phyloP scores from a whole-genome alignment of 2,329 filamentous ascomycete species.

The Didymellaceae sp. region DNA sequence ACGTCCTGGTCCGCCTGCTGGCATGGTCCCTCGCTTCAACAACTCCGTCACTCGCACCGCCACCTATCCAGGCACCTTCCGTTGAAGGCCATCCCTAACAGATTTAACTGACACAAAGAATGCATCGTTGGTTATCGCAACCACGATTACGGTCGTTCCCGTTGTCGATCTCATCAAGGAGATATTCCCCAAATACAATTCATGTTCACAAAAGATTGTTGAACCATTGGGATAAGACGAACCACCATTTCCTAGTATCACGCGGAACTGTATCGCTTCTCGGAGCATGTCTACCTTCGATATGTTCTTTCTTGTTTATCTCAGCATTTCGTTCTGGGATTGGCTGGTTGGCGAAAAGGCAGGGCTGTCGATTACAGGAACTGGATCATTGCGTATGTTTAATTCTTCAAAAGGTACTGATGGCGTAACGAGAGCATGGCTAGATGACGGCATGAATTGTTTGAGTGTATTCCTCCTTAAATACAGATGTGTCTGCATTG shows the following conservation, averaged over 20 bases:
- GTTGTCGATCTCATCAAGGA: slow-evolving; percentile 41
- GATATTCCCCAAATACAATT: slow-evolving; percentile 41
- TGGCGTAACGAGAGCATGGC: slow-evolving; percentile 24
- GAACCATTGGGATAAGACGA: slow-evolving; percentile 41
- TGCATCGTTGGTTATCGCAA: slow-evolving; percentile 40
- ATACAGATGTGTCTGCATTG: background rate
- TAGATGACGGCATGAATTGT: slow-evolving; percentile 20
- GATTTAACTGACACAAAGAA: slow-evolving; percentile 26
- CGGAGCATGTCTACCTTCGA: slow-evolving; percentile 28
- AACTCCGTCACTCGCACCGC: slow-evolving; percentile 32
- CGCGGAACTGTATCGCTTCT: slow-evolving; percentile 37
- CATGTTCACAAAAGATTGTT: slow-evolving; percentile 40
- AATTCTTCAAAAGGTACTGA: slow-evolving; percentile 26
- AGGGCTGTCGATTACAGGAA: slow-evolving; percentile 16
- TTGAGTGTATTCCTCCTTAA: slow-evolving; percentile 24
- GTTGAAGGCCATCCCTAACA: slow-evolving; percentile 24
- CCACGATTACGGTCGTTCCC: slow-evolving; percentile 34
- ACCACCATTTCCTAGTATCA: slow-evolving; percentile 33
- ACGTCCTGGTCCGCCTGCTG: slow-evolving; percentile 83
- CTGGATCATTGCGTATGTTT: slow-evolving; percentile 33
- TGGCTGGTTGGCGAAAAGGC: slow-evolving; percentile 26
- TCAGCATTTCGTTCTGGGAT: slow-evolving; percentile 26
- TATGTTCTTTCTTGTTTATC: slow-evolving; percentile 45
- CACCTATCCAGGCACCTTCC: slow-evolving; percentile 37
- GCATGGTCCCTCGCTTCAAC: slow-evolving; percentile 53